Conservation (phyloP, 202 grass and related monocot genomes). For the Miscanthus sacchariflorus region DNA sequence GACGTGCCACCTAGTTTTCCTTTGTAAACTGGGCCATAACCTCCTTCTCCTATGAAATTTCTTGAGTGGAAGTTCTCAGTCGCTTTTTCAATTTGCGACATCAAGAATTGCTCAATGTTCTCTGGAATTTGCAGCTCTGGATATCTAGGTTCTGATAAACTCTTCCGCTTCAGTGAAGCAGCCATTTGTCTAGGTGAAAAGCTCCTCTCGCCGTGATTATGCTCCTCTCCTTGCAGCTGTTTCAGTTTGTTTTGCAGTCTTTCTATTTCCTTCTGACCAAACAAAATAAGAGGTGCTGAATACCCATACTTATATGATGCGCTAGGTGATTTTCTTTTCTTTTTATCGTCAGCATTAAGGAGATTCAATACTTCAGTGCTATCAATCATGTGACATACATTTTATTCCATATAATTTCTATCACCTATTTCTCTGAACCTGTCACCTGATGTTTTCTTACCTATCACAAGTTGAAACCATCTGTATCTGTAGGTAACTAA, state of each 20-base stretch:
- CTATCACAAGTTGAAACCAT: slow-evolving; percentile 26
- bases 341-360: not conserved
- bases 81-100: slow-evolving; percentile 34
- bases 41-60: slow-evolving; percentile 64
- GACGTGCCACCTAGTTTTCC: slow-evolving; percentile 31
- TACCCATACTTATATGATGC: not conserved
- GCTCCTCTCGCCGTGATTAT: slow-evolving; percentile 31
- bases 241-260: slow-evolving; percentile 51
- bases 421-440: slow-evolving; percentile 12
- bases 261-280: slow-evolving; percentile 45
- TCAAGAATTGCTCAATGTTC: slow-evolving; percentile 34
- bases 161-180: slow-evolving; percentile 31
- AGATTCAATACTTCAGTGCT: slow-evolving; percentile 13
- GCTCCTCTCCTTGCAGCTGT: slow-evolving; percentile 42
- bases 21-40: slow-evolving; percentile 58
- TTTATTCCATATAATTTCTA: slow-evolving; percentile 28
- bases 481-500: slow-evolving; percentile 12
- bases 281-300: slow-evolving; percentile 4
- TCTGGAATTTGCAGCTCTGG: slow-evolving; percentile 48
- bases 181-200: slow-evolving; percentile 42
- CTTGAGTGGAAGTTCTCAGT: slow-evolving; percentile 51
- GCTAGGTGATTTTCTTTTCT: not conserved
- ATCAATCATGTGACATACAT: not conserved
- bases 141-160: slow-evolving; percentile 25
- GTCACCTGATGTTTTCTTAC: not conserved